Conservation (phyloP, 2,329 filamentous ascomycete genomes). For the Cytospora piceicola region DNA sequence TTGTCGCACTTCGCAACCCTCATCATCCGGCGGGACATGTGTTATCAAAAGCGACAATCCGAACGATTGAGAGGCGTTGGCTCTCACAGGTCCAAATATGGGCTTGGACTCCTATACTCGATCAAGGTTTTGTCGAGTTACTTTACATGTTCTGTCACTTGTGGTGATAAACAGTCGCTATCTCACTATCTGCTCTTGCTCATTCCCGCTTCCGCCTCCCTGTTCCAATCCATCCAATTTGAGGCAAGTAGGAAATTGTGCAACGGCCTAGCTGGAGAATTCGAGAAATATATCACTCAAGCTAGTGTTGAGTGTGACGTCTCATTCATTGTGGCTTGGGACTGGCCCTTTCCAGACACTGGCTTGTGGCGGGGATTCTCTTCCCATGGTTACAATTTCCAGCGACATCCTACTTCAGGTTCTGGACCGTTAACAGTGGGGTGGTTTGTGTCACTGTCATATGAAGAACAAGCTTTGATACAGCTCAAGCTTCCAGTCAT, state of each 20-base stretch:
- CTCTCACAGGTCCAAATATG: too few species aligned
- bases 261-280: background rate
- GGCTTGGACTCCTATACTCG: too few species aligned
- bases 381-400: too few species aligned
- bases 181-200: background rate
- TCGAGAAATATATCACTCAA: background rate
- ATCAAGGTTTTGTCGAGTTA: background rate
- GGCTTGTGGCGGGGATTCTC: too few species aligned
- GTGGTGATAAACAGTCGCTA: background rate
- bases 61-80: too few species aligned
- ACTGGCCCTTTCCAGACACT: too few species aligned
- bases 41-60: background rate
- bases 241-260: background rate
- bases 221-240: background rate
- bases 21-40: background rate
- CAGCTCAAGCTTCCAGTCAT: background rate
- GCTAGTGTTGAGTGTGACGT: background rate
- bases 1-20: slow-evolving; percentile 10
- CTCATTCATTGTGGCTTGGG: background rate
- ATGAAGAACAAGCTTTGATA: background rate
- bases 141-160: background rate
- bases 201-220: background rate
- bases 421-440: background rate
- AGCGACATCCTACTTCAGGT: background rate
- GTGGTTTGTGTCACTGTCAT: background rate